Conservation (phyloP, 345 rosid species). For the Pseudoturritis turrita region DNA sequence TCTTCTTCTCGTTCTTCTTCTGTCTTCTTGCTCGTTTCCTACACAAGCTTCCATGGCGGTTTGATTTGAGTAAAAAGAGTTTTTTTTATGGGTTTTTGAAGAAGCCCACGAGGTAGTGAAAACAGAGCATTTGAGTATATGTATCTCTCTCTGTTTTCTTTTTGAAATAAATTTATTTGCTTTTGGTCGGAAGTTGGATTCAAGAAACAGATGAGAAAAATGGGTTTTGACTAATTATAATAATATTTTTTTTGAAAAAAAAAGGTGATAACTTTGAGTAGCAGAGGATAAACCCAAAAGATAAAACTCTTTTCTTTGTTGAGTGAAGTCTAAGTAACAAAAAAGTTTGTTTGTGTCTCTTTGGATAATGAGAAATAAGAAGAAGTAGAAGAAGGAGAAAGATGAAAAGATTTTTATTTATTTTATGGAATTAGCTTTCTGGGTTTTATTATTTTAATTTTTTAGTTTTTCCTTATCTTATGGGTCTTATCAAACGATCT, state of each 20-base stretch:
- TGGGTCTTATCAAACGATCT: conserved; percentile 57
- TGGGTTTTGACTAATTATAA: not conserved
- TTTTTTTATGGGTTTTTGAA: not conserved
- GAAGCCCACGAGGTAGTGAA: conserved; percentile 18
- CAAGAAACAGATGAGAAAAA: conserved; percentile 21
- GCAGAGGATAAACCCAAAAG: conserved; percentile 23
- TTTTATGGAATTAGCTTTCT: not conserved
- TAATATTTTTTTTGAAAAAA: not conserved
- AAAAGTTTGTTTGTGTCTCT: conserved; percentile 16
- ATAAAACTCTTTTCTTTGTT: conserved; percentile 22
- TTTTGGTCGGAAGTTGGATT: conserved; percentile 19
- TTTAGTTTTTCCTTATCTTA: conserved; percentile 28
- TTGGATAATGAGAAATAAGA: conserved; percentile 19
- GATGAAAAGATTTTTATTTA: not conserved
- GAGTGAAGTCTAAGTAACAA: conserved; percentile 31
- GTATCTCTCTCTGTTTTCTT: not conserved
- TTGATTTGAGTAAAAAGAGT: not conserved
- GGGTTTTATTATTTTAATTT: not conserved
- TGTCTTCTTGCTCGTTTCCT: not conserved
- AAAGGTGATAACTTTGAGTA: conserved; percentile 3
- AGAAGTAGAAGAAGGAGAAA: not conserved
- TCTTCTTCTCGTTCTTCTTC: not conserved
- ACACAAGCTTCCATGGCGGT: conserved; percentile 23
- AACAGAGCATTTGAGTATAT: conserved; percentile 16
- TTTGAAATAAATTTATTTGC: not conserved